A percentile compares a stretch with the other conserved stretches of the same genome.
Evolutionary conservation across 2,329 filamentous ascomycete genomes (phyloP).

Genomic region (Penicillium sp.): DNA sequence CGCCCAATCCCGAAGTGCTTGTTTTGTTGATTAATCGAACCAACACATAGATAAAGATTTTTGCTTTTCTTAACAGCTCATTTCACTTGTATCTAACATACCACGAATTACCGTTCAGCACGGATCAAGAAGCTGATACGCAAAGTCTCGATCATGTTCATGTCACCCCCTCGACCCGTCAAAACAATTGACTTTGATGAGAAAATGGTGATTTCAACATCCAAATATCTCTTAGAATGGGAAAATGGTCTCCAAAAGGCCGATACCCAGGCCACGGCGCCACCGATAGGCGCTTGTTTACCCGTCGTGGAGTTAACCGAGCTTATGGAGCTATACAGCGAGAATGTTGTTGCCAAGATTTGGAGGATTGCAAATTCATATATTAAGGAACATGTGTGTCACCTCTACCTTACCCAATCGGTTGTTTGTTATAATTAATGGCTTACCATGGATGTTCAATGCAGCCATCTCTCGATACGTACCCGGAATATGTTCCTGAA

Average conservation of each 20-base stretch:
- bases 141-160: neutral
- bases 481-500: neutral
- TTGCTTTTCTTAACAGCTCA: neutral
- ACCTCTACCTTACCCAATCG: neutral
- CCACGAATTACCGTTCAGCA: neutral
- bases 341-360: conserved; percentile 13
- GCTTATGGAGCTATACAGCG: neutral
- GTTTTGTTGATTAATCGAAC: neutral
- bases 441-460: neutral
- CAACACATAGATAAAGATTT: neutral
- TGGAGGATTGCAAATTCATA: conserved; percentile 5
- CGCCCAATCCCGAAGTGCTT: neutral
- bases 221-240: neutral
- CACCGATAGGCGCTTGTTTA: neutral
- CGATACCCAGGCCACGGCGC: neutral
- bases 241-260: neutral
- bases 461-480: neutral
- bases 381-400: neutral
- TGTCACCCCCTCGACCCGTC: neutral
- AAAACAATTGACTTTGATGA: neutral
- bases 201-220: neutral
- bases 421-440: neutral
- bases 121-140: neutral
- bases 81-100: neutral
- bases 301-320: neutral